Conservation (phyloP, 345 rosid species). For the Eucalyptus coolabah region DNA sequence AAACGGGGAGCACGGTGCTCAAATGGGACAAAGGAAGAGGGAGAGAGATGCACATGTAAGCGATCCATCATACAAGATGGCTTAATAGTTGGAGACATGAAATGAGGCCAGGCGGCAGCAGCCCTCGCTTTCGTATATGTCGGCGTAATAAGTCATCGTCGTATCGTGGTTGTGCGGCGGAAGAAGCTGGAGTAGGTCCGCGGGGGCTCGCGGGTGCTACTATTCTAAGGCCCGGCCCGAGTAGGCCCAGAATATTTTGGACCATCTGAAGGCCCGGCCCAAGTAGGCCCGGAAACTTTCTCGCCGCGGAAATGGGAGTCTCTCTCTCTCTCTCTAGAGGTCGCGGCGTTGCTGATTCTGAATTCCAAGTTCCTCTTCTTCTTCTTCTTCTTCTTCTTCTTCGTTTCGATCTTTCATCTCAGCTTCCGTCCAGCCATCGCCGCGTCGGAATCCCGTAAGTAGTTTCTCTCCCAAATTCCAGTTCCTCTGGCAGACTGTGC, state of each 20-base stretch:
- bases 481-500: not conserved
- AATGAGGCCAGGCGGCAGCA: not conserved
- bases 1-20: not conserved
- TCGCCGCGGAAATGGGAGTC: not conserved
- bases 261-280: not conserved
- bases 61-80: not conserved
- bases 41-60: not conserved
- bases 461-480: not conserved
- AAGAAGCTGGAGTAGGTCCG: not conserved
- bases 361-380: not conserved
- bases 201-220: not conserved
- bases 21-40: not conserved
- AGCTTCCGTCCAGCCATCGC: not conserved
- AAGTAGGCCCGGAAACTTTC: not conserved
- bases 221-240: not conserved
- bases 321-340: not conserved
- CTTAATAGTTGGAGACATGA: not conserved
- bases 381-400: not conserved
- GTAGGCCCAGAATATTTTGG: not conserved
- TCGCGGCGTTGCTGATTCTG: not conserved
- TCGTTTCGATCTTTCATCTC: not conserved
- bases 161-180: rapidly evolving
- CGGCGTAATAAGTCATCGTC: rapidly evolving
- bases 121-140: not conserved
- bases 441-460: not conserved